Percentiles rank a stretch among this genome's conserved stretches.
These are phyloP conservation scores for Fusarium luffae DNA, from an alignment of 2,329 filamentous ascomycete species.

Conservation along the genomic window DNA sequence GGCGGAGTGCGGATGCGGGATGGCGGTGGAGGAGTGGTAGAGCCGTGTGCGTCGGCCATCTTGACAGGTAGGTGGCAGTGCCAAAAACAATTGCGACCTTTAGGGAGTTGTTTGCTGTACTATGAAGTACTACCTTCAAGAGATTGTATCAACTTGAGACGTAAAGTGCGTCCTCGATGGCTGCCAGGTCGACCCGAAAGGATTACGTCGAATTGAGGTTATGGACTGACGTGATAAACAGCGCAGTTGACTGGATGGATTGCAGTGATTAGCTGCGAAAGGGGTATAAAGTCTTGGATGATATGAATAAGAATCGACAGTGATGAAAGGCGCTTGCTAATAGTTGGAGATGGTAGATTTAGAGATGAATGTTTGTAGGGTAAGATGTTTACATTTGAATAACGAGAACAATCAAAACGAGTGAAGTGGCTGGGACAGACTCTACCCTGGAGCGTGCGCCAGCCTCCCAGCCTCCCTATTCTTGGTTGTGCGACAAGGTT, in stretches of 20 bases:
- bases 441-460: conserved; percentile 44
- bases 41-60: conserved; percentile 46
- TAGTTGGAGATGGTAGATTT: conserved; percentile 41
- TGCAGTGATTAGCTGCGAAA: conserved; percentile 13
- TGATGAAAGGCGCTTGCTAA: conserved; percentile 40
- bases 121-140: conserved; percentile 8
- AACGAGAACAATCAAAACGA: conserved; percentile 36
- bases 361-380: conserved; percentile 42
- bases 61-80: conserved; percentile 31
- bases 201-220: conserved; percentile 25
- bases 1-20: conserved; percentile 71
- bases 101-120: conserved; percentile 2
- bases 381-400: conserved; percentile 41
- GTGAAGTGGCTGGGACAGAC: conserved; percentile 45
- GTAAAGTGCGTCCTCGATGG: conserved; percentile 35
- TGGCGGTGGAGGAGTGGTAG: conserved; percentile 71
- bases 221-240: conserved; percentile 33
- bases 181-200: conserved; percentile 37
- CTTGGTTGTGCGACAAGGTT: conserved; percentile 24
- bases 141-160: conserved; percentile 20
- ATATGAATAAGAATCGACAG: conserved; percentile 28
- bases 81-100: neutral
- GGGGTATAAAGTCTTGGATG: conserved; percentile 1
- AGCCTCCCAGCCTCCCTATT: conserved; percentile 43
- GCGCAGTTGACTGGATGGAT: conserved; percentile 17